A percentile compares a stretch with the other conserved stretches of the same genome.
phyloP scores from a whole-genome alignment of 768 basidiomycete species.

The Botryobasidium botryosum region DNA sequence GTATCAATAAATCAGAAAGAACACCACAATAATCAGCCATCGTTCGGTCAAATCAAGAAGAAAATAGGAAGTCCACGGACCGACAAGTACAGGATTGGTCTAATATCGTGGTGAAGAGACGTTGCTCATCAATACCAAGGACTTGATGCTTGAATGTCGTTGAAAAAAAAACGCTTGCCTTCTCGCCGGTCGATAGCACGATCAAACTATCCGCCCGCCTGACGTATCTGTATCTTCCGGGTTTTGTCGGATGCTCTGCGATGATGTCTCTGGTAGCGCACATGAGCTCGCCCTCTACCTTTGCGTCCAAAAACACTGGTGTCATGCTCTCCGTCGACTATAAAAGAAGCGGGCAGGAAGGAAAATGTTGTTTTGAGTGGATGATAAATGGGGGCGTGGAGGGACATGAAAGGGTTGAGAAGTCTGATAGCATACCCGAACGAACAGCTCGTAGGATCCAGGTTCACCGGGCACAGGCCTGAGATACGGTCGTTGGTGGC shows the following conservation, averaged over 20 bases:
- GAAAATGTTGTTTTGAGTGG: too few species aligned
- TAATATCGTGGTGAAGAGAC: neutral
- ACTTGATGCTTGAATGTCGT: neutral
- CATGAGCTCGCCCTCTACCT: conserved; percentile 14
- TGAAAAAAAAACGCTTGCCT: too few species aligned
- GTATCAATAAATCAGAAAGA: too few species aligned
- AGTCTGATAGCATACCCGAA: too few species aligned
- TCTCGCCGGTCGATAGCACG: conserved; percentile 21
- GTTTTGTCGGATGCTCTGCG: conserved; percentile 25
- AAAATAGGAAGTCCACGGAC: conserved; percentile 4
- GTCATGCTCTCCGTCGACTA: too few species aligned
- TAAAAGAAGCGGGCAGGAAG: too few species aligned
- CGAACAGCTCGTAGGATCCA: too few species aligned
- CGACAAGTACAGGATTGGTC: conserved; percentile 17
- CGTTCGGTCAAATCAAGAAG: neutral
- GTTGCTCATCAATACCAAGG: neutral
- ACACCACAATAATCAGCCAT: neutral
- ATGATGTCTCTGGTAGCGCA: conserved; percentile 16
- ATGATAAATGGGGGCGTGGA: too few species aligned
- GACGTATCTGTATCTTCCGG: conserved; percentile 22
- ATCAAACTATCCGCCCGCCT: conserved; percentile 33
- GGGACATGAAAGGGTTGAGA: too few species aligned
- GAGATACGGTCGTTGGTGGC: too few species aligned
- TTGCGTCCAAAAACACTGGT: conserved; percentile 1
- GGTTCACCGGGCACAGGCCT: too few species aligned